Evolutionary conservation across 805 yeast species (phyloP).

Genomic region (Starmera caribaea): DNA sequence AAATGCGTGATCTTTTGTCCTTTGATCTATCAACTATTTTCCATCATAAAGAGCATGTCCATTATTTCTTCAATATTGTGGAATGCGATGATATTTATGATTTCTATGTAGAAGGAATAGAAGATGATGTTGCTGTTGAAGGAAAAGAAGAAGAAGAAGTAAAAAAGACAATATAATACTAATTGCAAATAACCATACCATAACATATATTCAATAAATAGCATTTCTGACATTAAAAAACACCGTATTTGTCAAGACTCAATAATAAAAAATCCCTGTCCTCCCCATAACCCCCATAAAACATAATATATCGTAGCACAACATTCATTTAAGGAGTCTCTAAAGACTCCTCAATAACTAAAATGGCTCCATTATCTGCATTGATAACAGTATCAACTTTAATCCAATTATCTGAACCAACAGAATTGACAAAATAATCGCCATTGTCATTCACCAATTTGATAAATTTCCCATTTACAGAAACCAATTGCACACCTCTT

Average conservation of each 20-base stretch:
- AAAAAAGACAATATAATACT: too few species aligned
- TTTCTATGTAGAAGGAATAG: too few species aligned
- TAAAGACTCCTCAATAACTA: slow-evolving; percentile 25
- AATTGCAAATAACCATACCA: too few species aligned
- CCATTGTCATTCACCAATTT: slow-evolving; percentile 27
- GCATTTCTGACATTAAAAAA: too few species aligned
- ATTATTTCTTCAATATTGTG: slow-evolving; percentile 11
- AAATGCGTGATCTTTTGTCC: slow-evolving; percentile 9
- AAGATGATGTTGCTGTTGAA: too few species aligned
- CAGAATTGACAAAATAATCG: slow-evolving; percentile 24
- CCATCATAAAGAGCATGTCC: slow-evolving; percentile 11
- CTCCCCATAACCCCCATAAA: background rate
- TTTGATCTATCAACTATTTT: slow-evolving; percentile 8
- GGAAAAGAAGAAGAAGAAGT: too few species aligned
- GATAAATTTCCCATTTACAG: slow-evolving; percentile 26
- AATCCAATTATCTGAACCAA: slow-evolving; percentile 19
- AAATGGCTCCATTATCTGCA: slow-evolving; percentile 36
- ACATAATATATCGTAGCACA: too few species aligned
- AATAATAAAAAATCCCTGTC: too few species aligned
- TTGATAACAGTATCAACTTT: slow-evolving; percentile 24
- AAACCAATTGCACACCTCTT: slow-evolving; percentile 21
- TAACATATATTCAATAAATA: too few species aligned
- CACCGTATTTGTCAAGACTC: too few species aligned
- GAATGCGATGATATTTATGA: slow-evolving; percentile 9
- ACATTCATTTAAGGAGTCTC: background rate